Base-by-base conservation (phyloP, 768 basidiomycete species). In the Tricholoma sp. region DNA sequence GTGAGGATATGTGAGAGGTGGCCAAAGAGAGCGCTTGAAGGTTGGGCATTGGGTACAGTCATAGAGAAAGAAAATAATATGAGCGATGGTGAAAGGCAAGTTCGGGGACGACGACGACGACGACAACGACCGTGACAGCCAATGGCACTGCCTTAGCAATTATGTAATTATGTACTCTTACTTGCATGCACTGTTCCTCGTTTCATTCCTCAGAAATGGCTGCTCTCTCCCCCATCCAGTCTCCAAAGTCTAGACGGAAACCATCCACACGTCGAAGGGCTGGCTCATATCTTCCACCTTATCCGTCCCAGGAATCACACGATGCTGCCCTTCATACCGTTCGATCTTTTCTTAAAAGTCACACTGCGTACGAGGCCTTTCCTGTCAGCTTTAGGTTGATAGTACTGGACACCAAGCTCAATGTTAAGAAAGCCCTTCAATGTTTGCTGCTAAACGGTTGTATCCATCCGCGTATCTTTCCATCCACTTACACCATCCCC, bases 371-470 rank as follows among this genome's bases (percentile, higher is more conserved):
- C 75, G 96, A 98, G 72, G 94, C 96, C 31, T 95, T 99, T 66
- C 97, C 97, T 22, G 92, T 98, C 75, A 90, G 86, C 72, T 99
- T 95, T 75, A 81, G 96, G 64, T 81, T 98, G 66, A 98, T 99
- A 69, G 94, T 98, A 22, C 83, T 99, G 56, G 97, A 99, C 73
- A 94, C 90, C 47, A 90, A 93, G 71, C 82, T 99, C 65, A 94
- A 90, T 67, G 95, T 98, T 54, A 96, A 95, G 76, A 94, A 95
- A 70, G 94, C 95, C 11, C 73, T 99, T 31, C 83, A 94, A 69
- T 96, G 89, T 65, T 81, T 94, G 8, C 78, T 92, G 6, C 78
- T 85, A 60, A 97, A 97, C 70, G 88, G 90, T 87, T 34, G 66
- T 56, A 32, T 56, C 46, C 46, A 7, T 54, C 50, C 39, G 50